These are phyloP conservation scores for Candida rishiriensis DNA, from an alignment of 805 yeast genomes.

Conservation along the genomic window DNA sequence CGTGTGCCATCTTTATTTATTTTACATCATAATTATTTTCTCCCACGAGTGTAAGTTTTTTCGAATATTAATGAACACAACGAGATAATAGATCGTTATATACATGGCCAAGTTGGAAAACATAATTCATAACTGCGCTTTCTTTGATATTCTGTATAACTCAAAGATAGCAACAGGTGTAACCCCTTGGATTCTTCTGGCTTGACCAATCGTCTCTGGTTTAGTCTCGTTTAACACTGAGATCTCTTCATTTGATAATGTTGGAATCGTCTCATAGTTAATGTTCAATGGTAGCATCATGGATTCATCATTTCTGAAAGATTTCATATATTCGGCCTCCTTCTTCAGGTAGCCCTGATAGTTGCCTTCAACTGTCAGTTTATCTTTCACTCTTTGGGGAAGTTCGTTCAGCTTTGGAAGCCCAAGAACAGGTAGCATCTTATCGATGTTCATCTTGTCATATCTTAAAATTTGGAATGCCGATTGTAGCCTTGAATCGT, in stretches of 20 bases:
- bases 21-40: too few species aligned
- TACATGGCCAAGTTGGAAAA: neutral
- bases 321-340: conserved; percentile 65
- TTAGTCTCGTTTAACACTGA: conserved; percentile 63
- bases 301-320: conserved; percentile 80
- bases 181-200: conserved; percentile 88
- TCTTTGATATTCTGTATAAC: conserved; percentile 52
- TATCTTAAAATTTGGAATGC: conserved; percentile 74
- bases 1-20: too few species aligned
- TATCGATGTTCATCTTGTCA: conserved; percentile 34
- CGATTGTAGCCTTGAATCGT: conserved; percentile 47
- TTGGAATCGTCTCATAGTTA: conserved; percentile 54
- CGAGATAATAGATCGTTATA: too few species aligned
- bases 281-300: conserved; percentile 64
- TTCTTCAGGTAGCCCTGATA: conserved; percentile 76
- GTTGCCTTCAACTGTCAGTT: conserved; percentile 73
- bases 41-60: too few species aligned
- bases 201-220: conserved; percentile 92
- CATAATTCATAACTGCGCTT: conserved; percentile 2
- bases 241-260: conserved; percentile 75
- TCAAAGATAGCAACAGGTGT: conserved; percentile 92
- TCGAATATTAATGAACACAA: too few species aligned
- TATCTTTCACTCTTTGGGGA: conserved; percentile 46
- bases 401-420: conserved; percentile 21
- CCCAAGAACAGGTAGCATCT: conserved; percentile 34